Base-by-base conservation (phyloP, 345 rosid species). In the Raphanus sativus region DNA sequence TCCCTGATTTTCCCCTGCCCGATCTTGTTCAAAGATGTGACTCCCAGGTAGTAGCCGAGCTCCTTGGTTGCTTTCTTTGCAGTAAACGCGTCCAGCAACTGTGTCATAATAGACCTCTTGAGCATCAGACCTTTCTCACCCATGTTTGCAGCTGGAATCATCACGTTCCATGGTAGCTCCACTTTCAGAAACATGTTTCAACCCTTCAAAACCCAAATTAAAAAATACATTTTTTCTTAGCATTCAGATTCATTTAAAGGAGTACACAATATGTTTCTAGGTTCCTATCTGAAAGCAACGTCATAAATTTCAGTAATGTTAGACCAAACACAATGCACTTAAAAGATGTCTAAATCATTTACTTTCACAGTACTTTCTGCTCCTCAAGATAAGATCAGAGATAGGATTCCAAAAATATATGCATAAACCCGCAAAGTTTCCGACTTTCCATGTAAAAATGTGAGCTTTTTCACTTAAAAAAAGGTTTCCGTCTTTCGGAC, bases 1-100 rank as follows among this genome's bases (percentile, higher is more conserved):
- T 86, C 87, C 69, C 94, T 83, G 58, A 94, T 89, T 75, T 80
- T 89, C 12, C 97, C 98, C 40, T 92, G 94, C 2, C 95, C 94
- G 0, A 89, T 83, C 62, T 76, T 86, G 62, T 88, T 88, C 55
- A 87, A 24, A 3, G 88, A 79, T 0, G 88, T 88, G 75, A 95
- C 85, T 11, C 91, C 85, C n/a, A 86, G 34, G 74, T 64, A 86
- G 74, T 90, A 92, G 54, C 99, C 97, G 0, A 84, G 88, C 50
- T 95, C 99, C 48, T 85, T 86, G 63, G 90, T 85, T 8, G 92
- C 91, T 75, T 80, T 87, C 84, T 85, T 90, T 26, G 36, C 16
- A 7, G 92, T 83, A 60, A 89, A 94, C 2, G 86, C 93, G 1
- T 89, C 91, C 75, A 88, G 50, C 52, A 94, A 75, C 59, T 85